Evolutionary conservation across 208 protist genomes (phyloP), one percentile per base, ranked within the genome.

Genomic region (Novymonas esmeraldas): DNA sequence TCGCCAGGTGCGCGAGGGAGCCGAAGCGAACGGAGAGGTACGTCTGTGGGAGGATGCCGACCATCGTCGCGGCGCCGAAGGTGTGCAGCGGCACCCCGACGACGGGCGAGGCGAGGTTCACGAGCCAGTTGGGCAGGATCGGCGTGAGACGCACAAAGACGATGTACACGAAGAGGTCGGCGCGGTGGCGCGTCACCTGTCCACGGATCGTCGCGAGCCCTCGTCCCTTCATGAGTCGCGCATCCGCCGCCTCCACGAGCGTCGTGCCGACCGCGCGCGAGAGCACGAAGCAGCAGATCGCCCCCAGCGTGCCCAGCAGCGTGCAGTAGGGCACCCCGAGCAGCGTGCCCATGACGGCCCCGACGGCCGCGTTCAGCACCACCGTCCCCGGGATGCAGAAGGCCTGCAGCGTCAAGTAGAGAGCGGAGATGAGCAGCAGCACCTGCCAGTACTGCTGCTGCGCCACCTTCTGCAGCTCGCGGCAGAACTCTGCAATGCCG

Each of bases 51-150:
- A 92, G 54, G 42, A 97, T 95, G 16, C 95, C 95, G 6, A 97
- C 26, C 59, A 86, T 64, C 0, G 95, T 98, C 6, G 85, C 93
- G 11, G 82, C 54, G 0, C 78, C 87, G 76, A 97, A 97, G 22
- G 79, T 61, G 6, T 36, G 44, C 20, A 95, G 55, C 9, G 88
- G 85, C 2, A 96, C 89, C 7, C 81, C 81, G 4, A 92, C 79
- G 6, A 95, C 61, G 0, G 95, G 95, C 6, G 90, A 92, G 0
- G 93, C 85, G 1, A 96, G 58, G 73, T 97, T 98, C n/a, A 98
- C 81, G 10, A 98, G 81, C 93, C 93, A 98, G 69, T 98, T 98
- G 13, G 95, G 95, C 20, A 98, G 56, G 33, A 98, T 74, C 14
- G 95, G 94, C 2, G 95, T 96, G 14, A 98, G 73, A 3, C 95